A percentile compares a stretch with the other conserved stretches of the same genome.
These are phyloP conservation scores for Lachancea mirantina DNA, from an alignment of 805 yeast genomes.

Conservation along the genomic window DNA sequence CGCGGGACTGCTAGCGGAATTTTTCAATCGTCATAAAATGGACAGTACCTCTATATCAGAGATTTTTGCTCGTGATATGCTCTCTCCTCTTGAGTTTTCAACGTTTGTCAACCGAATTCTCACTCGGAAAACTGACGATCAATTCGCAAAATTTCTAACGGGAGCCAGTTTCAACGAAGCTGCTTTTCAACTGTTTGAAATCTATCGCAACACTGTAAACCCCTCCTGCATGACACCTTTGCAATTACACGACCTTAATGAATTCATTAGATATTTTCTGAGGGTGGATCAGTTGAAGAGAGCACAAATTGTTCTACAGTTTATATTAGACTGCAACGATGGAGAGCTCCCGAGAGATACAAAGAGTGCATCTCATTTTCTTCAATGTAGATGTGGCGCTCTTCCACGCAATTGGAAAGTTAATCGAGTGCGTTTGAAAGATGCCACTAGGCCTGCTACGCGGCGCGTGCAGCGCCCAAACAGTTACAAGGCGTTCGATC, in stretches of 20 bases:
- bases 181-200: slow-evolving; percentile 11
- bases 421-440: neutral
- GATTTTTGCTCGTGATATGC: slow-evolving; percentile 8
- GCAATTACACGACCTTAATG: slow-evolving; percentile 16
- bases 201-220: slow-evolving; percentile 9
- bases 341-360: slow-evolving; percentile 12
- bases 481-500: slow-evolving; percentile 12
- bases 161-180: slow-evolving; percentile 13
- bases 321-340: slow-evolving; percentile 12
- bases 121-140: slow-evolving; percentile 2
- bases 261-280: slow-evolving; percentile 14
- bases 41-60: slow-evolving; percentile 4
- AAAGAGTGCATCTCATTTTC: slow-evolving; percentile 15
- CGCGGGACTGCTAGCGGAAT: slow-evolving; percentile 9
- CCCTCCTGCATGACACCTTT: slow-evolving; percentile 8
- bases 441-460: slow-evolving; percentile 7
- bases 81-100: slow-evolving; percentile 12
- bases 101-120: slow-evolving; percentile 12
- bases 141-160: slow-evolving; percentile 11
- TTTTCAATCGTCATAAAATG: slow-evolving; percentile 11
- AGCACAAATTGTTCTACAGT: slow-evolving; percentile 18
- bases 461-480: slow-evolving; percentile 3
- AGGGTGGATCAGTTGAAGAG: slow-evolving; percentile 16
- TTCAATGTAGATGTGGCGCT: slow-evolving; percentile 26
- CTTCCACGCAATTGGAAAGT: slow-evolving; percentile 17